Percentiles rank a stretch among this genome's conserved stretches.
These are phyloP conservation scores for Tolypocladium pustulatum DNA, from an alignment of 2,329 filamentous ascomycete species.

Conservation along the genomic window DNA sequence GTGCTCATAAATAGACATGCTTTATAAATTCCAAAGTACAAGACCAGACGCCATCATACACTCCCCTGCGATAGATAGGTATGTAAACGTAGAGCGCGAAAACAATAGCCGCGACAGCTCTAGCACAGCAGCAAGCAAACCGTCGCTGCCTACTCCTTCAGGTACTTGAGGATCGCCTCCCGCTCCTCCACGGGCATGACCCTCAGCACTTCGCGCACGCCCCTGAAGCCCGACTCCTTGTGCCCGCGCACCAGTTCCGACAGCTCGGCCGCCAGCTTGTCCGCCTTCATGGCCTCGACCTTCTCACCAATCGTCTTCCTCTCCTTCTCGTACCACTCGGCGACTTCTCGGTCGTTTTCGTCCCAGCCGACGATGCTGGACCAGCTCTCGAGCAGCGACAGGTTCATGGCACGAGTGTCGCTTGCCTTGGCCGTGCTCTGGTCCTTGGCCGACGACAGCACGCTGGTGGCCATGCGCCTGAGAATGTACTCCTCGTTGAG, in stretches of 20 bases:
- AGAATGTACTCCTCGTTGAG: conserved; percentile 96
- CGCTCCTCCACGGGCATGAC: conserved; percentile 84
- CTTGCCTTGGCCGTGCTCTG: conserved; percentile 29
- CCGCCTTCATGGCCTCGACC: conserved; percentile 73
- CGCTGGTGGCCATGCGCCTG: conserved; percentile 62
- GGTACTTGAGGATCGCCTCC: conserved; percentile 63
- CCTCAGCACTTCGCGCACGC: conserved; percentile 73
- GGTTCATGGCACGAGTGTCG: conserved; percentile 53
- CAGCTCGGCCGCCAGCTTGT: conserved; percentile 45
- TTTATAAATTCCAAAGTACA: neutral
- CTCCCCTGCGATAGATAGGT: neutral
- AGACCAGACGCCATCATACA: neutral
- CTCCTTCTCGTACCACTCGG: conserved; percentile 95
- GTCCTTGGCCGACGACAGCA: conserved; percentile 17
- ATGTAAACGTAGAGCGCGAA: neutral
- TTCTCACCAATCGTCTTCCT: conserved; percentile 71
- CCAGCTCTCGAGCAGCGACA: conserved; percentile 75
- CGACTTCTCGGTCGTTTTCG: conserved; percentile 70
- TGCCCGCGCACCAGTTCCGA: conserved; percentile 33
- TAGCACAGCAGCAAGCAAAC: neutral
- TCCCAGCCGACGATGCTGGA: conserved; percentile 68
- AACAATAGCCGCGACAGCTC: neutral
- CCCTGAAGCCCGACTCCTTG: conserved; percentile 66
- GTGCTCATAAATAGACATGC: neutral
- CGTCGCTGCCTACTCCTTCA: conserved; percentile 28